phyloP scores from a whole-genome alignment of 2,329 filamentous ascomycete genomes.

The Magnaporthales sp. region DNA sequence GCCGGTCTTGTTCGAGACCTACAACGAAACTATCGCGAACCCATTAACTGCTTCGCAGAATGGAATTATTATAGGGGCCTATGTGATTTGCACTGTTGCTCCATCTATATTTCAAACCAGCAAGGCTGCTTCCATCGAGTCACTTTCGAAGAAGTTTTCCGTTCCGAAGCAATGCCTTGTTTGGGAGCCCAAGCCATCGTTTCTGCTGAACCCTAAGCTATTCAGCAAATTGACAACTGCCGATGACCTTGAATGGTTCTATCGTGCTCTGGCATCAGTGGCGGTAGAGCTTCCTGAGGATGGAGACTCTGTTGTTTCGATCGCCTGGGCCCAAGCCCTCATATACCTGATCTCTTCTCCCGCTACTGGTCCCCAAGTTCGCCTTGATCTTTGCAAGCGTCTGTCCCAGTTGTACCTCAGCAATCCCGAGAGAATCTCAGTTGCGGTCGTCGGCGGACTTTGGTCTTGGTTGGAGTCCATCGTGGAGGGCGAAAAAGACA shows the following conservation, averaged over 20 bases:
- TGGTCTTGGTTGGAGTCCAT: slow-evolving; percentile 70
- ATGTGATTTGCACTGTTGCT: slow-evolving; percentile 60
- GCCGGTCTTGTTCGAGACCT: slow-evolving; percentile 55
- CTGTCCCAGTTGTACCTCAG: slow-evolving; percentile 58
- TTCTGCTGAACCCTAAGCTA: slow-evolving; percentile 74
- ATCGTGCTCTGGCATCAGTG: slow-evolving; percentile 58
- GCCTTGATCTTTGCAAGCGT: slow-evolving; percentile 51
- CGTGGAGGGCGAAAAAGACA: slow-evolving; percentile 71
- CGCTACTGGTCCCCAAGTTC: slow-evolving; percentile 49
- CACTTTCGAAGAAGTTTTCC: slow-evolving; percentile 51
- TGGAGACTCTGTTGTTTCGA: slow-evolving; percentile 37
- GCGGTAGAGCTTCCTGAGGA: slow-evolving; percentile 44
- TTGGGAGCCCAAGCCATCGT: slow-evolving; percentile 74
- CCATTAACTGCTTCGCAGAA: slow-evolving; percentile 71
- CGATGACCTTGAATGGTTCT: slow-evolving; percentile 72
- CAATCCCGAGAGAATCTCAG: slow-evolving; percentile 48
- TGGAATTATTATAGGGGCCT: slow-evolving; percentile 72
- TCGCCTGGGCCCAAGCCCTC: slow-evolving; percentile 76
- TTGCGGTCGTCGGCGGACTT: slow-evolving; percentile 60
- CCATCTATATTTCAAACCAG: slow-evolving; percentile 44
- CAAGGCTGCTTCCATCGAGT: slow-evolving; percentile 36
- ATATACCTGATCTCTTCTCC: slow-evolving; percentile 68
- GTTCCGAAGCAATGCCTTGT: slow-evolving; percentile 58
- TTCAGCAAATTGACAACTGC: slow-evolving; percentile 70
- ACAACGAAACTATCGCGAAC: slow-evolving; percentile 72